These are phyloP conservation scores for Salinomyces thailandicus DNA, from an alignment of 2,329 filamentous ascomycete species.

Conservation along the genomic window DNA sequence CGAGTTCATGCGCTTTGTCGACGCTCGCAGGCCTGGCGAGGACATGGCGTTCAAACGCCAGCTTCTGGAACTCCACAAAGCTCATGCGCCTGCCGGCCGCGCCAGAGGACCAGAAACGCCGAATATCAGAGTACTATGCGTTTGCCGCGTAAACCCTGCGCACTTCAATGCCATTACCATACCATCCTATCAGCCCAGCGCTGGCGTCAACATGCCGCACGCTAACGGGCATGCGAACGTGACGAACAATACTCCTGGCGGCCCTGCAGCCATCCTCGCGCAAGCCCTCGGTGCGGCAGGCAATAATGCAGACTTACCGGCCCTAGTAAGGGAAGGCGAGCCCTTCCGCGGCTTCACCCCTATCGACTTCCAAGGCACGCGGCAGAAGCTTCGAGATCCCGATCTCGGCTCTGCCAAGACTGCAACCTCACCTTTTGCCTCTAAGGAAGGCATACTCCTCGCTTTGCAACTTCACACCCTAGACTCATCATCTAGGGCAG, in stretches of 20 bases:
- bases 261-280: slow-evolving; percentile 1
- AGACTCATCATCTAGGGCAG: neutral
- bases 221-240: neutral
- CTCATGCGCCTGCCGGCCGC: slow-evolving; percentile 1
- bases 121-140: slow-evolving; percentile 19
- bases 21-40: slow-evolving; percentile 6
- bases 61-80: slow-evolving; percentile 11
- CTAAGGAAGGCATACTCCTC: slow-evolving; percentile 10
- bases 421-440: slow-evolving; percentile 14
- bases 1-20: slow-evolving; percentile 8
- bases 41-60: slow-evolving; percentile 11
- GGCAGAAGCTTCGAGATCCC: slow-evolving; percentile 15
- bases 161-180: slow-evolving; percentile 20
- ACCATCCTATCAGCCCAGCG: neutral
- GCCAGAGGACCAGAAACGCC: slow-evolving; percentile 9
- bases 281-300: slow-evolving; percentile 1
- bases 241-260: neutral
- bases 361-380: slow-evolving; percentile 14
- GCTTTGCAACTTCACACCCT: slow-evolving; percentile 14
- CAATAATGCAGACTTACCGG: slow-evolving; percentile 2
- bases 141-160: slow-evolving; percentile 19
- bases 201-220: neutral
- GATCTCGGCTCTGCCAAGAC: slow-evolving; percentile 18
- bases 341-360: slow-evolving; percentile 21
- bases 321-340: slow-evolving; percentile 15